Percentiles rank a stretch among this genome's conserved stretches.
phyloP scores from a whole-genome alignment of 805 yeast species.

The Hanseniaspora hatyaiensis region DNA sequence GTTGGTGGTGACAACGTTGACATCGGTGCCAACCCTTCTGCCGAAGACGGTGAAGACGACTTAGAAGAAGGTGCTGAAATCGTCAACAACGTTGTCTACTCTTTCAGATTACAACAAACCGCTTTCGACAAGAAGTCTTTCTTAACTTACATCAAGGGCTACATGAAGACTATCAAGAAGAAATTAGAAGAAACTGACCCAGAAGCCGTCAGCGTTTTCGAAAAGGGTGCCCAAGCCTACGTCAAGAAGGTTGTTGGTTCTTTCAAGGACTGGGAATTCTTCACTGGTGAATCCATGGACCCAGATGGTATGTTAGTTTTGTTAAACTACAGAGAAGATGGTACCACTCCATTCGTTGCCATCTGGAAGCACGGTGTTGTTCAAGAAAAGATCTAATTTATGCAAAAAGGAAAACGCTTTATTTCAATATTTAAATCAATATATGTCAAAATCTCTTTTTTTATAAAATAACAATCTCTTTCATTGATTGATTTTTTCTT shows the following conservation, averaged over 20 bases:
- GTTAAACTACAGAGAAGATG: conserved; percentile 99
- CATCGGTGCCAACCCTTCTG: conserved; percentile 99
- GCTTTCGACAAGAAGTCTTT: conserved; percentile 95
- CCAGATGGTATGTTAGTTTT: conserved; percentile 98
- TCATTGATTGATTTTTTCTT: too few species aligned
- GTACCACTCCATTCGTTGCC: conserved; percentile 91
- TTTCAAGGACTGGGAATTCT: conserved; percentile 99
- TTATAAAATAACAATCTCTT: background rate
- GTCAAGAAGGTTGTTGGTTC: conserved; percentile 90
- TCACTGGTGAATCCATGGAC: conserved; percentile 99
- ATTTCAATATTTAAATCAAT: too few species aligned
- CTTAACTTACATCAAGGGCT: conserved; percentile 92
- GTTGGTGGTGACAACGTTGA: conserved; percentile 88
- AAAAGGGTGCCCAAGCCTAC: conserved; percentile 94
- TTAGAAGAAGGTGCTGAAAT: conserved; percentile 76
- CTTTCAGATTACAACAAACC: conserved; percentile 95
- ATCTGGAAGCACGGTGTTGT: conserved; percentile 98
- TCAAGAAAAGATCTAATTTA: conserved; percentile 72
- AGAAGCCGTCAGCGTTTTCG: conserved; percentile 75
- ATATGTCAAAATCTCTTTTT: too few species aligned
- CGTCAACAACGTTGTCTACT: conserved; percentile 97
- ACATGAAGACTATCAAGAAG: conserved; percentile 95
- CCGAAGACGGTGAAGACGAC: conserved; percentile 82
- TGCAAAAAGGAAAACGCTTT: background rate
- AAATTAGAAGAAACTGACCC: conserved; percentile 81